Conservation (phyloP, 1,284 basidiomycete genomes). For the Singerocomus rubriflavus region DNA sequence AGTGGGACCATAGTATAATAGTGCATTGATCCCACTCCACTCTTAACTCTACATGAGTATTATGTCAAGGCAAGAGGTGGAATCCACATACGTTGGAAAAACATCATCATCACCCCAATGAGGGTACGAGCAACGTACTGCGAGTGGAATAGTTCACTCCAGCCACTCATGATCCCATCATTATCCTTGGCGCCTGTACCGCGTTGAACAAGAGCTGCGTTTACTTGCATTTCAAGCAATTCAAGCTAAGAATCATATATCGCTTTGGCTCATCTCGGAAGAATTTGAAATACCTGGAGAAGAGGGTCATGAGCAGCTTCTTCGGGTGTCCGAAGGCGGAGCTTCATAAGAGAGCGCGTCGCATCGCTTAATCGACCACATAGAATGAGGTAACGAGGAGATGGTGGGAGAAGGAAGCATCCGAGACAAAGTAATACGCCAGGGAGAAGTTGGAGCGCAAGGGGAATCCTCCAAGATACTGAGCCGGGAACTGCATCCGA, state of each 20-base stretch:
- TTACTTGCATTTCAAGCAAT: constrained; percentile 69
- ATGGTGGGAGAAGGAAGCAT: constrained; percentile 65
- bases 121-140: constrained; percentile 58
- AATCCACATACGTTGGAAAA: constrained; percentile 66
- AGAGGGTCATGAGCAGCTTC: constrained; percentile 48
- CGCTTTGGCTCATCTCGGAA: neutral
- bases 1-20: constrained; percentile 78
- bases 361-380: constrained; percentile 58
- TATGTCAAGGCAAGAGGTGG: neutral
- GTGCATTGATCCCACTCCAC: constrained; percentile 80
- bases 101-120: constrained; percentile 71
- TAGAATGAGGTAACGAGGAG: constrained; percentile 65
- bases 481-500: constrained; percentile 47
- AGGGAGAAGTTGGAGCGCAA: constrained; percentile 69
- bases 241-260: constrained; percentile 49
- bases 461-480: constrained; percentile 72
- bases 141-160: constrained; percentile 52
- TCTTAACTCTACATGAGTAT: constrained; percentile 40
- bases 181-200: constrained; percentile 18
- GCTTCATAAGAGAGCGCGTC: constrained; percentile 45
- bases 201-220: constrained; percentile 48
- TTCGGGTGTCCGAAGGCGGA: constrained; percentile 43
- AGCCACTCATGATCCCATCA: constrained; percentile 33
- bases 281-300: constrained; percentile 41
- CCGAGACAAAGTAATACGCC: constrained; percentile 64